Evolutionary conservation across 805 yeast genomes (phyloP).

Genomic region (Geotrichum ghanense): DNA sequence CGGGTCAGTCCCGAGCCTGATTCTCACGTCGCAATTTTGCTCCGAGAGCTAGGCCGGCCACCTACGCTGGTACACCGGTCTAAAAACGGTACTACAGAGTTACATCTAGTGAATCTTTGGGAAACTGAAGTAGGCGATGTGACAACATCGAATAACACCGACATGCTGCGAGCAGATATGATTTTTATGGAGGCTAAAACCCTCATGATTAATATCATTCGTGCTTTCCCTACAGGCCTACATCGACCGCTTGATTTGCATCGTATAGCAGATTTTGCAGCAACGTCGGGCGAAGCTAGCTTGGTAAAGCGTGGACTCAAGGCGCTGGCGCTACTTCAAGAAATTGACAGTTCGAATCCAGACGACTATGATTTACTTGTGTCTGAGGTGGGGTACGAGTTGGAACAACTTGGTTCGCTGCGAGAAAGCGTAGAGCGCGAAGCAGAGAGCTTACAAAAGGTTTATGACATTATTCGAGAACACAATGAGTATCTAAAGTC

Average conservation of each 20-base stretch:
- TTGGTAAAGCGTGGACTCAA: constrained; percentile 24
- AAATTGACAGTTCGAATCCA: constrained; percentile 14
- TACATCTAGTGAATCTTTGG: constrained; percentile 25
- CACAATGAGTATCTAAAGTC: constrained; percentile 26
- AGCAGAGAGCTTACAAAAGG: constrained; percentile 22
- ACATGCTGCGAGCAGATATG: constrained; percentile 22
- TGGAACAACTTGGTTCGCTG: constrained; percentile 24
- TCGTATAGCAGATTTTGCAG: constrained; percentile 24
- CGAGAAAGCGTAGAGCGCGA: constrained; percentile 23
- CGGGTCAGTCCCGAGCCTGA: constrained; percentile 7
- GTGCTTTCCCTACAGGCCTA: constrained; percentile 23
- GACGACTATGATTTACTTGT: constrained; percentile 21
- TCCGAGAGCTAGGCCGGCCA: constrained; percentile 22
- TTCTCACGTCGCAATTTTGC: constrained; percentile 17
- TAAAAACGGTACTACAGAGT: constrained; percentile 21
- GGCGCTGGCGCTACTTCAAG: constrained; percentile 22
- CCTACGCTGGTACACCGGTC: constrained; percentile 22
- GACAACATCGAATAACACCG: constrained; percentile 9
- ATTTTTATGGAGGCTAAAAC: constrained; percentile 27
- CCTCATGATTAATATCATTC: constrained; percentile 25
- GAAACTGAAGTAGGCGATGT: constrained; percentile 22
- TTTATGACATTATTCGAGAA: constrained; percentile 22
- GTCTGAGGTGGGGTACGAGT: constrained; percentile 25
- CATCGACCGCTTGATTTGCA: constrained; percentile 20
- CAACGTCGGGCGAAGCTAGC: constrained; percentile 18